Base-by-base conservation (phyloP, 225 moss, liverwort and hornwort genomes). In the Climacium dendroides region DNA sequence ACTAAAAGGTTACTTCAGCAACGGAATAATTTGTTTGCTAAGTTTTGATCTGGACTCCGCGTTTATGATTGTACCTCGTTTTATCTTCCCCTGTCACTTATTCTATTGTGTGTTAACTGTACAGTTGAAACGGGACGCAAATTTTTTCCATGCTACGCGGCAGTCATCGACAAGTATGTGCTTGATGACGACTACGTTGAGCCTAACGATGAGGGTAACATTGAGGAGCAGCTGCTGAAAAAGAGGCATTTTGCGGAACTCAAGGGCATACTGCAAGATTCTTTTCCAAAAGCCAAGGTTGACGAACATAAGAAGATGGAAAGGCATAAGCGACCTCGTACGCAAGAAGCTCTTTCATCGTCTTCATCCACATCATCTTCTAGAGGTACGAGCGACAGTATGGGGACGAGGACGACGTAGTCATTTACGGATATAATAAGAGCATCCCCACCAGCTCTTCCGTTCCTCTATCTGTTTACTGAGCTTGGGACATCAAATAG, bases 81-180 rank as follows among this genome's bases (percentile, higher is more conserved):
- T 25, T 41, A 63, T 74, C 53, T 63, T 73, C 39, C 63, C 32
- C n/a, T 43, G 52, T 55, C 52, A 74, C 66, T 86, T 48, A 86
- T 60, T 63, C 18, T 47, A 16, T 62, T 63, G 23, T 85, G 64
- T 87, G 73, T 77, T 55, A 52, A 62, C 66, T 79, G 73, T 89
- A 85, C 93, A 96, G 97, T 95, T 86, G 94, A 96, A 91, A 69
- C 85, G 78, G 96, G 94, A 45, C 96, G 95, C 82, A 92, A 78
- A 23, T 95, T 87, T 80, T 97, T 96, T 37, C 97, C 96, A 57
- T 87, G 91, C 78, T 97, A 92, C 82, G 88, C 96, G 57, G 92
- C 86, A 37, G 94, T 96, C 52, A 89, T 97, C 34, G 93, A 96
- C 87, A 95, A 92, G 89, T 97, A 93, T 43, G 95, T 97, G 85